Base-by-base conservation (phyloP, 106 monocot genomes). In the Hemerocallis citrina region DNA sequence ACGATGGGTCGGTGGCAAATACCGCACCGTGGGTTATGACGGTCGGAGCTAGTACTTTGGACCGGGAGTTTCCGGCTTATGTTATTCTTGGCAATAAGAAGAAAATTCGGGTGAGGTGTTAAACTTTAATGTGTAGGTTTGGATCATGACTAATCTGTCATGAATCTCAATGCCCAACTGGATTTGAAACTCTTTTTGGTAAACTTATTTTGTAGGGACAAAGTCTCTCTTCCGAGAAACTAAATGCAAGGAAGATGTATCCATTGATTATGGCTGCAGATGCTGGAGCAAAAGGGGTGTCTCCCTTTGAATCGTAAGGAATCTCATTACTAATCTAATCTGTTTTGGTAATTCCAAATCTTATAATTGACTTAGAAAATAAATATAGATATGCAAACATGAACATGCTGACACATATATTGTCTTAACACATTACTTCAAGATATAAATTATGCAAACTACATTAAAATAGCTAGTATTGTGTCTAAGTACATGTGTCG, bases 161-260 rank as follows among this genome's bases (percentile, higher is more conserved):
- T n/a, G n/a, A n/a, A n/a, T n/a, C n/a, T n/a, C n/a, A n/a, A n/a
- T n/a, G n/a, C n/a, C n/a, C n/a, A n/a, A n/a, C n/a, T n/a, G n/a
- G n/a, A n/a, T n/a, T n/a, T 40, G 3, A 0, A 6, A 1, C 24
- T 16, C 52, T 27, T 36, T 34, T 33, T 63, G 21, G 0, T 32
- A n/a, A n/a, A n/a, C n/a, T n/a, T 60, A 15, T 68, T 43, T n/a
- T 62, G 21, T 54, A 81, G 82, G 82, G 82, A 27, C 6, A 40
- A 17, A 82, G 82, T 55, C 35, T 70, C 13, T 50, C 65, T 13
- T 13, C 3, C 4, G 49, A 37, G 39, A 42, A 28, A 7, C 39
- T 82, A 28, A n/a, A n/a, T n/a, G 27, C 43, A 7, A 66, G 57
- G 14, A 66, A 70, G 37, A 23, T 65, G 13, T 82, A 77, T 25